phyloP scores from a whole-genome alignment of 495 filamentous ascomycete genomes.

The Penicillium silybi region DNA sequence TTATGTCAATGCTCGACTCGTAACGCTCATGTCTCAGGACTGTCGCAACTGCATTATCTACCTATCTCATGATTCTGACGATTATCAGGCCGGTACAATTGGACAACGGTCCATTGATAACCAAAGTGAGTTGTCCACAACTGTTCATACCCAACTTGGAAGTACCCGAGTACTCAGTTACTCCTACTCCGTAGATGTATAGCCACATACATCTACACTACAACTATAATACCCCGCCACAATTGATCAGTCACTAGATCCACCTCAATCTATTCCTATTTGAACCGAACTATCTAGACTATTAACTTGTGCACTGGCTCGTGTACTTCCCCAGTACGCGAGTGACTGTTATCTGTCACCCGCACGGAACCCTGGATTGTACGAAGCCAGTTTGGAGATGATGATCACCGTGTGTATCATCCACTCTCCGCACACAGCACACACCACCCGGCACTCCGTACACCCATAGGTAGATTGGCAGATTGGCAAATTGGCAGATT shows the following conservation, averaged over 20 bases:
- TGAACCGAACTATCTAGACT: not conserved
- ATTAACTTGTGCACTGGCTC: too few species aligned
- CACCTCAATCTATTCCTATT: not conserved
- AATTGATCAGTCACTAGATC: not conserved
- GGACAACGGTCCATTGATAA: too few species aligned
- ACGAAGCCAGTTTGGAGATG: conserved; percentile 12
- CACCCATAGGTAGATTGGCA: not conserved
- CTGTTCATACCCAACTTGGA: too few species aligned
- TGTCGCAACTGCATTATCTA: too few species aligned
- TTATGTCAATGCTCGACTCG: too few species aligned
- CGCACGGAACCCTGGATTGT: conserved; percentile 10
- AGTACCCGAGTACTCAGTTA: too few species aligned
- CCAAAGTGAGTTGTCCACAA: not conserved
- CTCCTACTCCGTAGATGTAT: not conserved
- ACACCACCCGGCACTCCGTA: not conserved
- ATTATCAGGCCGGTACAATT: too few species aligned
- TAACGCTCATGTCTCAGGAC: too few species aligned
- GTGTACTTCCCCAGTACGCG: not conserved
- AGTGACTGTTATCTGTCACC: not conserved
- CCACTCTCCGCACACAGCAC: conserved; percentile 11
- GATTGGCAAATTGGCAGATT: too few species aligned
- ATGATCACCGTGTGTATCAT: conserved; percentile 26
- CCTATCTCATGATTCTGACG: too few species aligned
- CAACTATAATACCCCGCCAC: not conserved
- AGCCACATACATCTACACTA: not conserved